phyloP scores from a whole-genome alignment of 441 rosid genomes.

The Macaranga tanarius region DNA sequence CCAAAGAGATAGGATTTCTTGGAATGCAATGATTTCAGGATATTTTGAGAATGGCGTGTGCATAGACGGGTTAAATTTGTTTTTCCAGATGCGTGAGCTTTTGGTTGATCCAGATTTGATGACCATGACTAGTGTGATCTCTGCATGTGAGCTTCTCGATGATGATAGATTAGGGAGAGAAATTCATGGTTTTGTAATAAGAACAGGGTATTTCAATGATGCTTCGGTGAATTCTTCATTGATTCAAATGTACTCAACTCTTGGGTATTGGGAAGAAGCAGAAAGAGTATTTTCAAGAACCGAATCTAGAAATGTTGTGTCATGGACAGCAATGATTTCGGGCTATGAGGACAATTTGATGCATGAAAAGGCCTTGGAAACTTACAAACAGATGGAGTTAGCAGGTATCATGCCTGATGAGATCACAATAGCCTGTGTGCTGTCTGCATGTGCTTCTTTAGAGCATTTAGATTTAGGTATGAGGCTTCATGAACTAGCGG shows the following conservation, averaged over 20 bases:
- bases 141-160: constrained; percentile 68
- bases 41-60: constrained; percentile 65
- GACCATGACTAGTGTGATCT: constrained; percentile 84
- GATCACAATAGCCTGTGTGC: constrained; percentile 66
- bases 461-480: constrained; percentile 66
- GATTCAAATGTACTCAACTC: constrained; percentile 61
- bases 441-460: constrained; percentile 77
- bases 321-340: constrained; percentile 90
- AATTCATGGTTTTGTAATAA: constrained; percentile 62
- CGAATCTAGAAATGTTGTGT: constrained; percentile 65
- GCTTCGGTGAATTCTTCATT: constrained; percentile 66
- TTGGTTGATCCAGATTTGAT: constrained; percentile 72
- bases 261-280: constrained; percentile 62
- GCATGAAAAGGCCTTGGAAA: constrained; percentile 63
- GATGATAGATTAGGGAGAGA: constrained; percentile 61
- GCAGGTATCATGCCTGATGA: constrained; percentile 62
- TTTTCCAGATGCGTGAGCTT: constrained; percentile 59
- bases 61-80: constrained; percentile 59
- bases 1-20: constrained; percentile 68
- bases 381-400: constrained; percentile 62
- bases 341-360: constrained; percentile 55
- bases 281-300: constrained; percentile 59
- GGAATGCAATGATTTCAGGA: constrained; percentile 81
- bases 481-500: constrained; percentile 71
- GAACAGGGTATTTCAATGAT: constrained; percentile 45